These are phyloP conservation scores for Keithomyces neogunnii DNA, from an alignment of 2,329 filamentous ascomycete genomes.

Conservation along the genomic window DNA sequence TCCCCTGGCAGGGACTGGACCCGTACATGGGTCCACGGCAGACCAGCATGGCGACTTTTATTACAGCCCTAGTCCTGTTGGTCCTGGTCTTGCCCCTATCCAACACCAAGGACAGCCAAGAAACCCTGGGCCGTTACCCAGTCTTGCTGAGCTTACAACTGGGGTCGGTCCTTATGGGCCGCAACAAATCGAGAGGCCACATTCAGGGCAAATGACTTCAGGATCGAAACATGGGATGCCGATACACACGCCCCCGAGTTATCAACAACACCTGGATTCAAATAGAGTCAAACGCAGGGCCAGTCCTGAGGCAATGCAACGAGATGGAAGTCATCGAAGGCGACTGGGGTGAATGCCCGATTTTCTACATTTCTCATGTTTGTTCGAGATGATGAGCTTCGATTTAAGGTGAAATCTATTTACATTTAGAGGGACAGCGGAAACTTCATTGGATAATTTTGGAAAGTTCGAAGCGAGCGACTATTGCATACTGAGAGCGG, in stretches of 20 bases:
- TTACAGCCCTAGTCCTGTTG: conserved; percentile 30
- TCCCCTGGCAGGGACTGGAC: conserved; percentile 13
- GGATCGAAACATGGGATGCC: conserved; percentile 26
- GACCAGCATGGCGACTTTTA: conserved; percentile 20
- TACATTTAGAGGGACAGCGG: not conserved
- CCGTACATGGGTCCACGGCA: conserved; percentile 17
- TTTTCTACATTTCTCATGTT: not conserved
- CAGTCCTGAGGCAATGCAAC: conserved; percentile 36
- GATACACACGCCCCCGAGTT: conserved; percentile 23
- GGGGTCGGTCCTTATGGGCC: conserved; percentile 53
- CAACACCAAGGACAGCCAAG: conserved; percentile 32
- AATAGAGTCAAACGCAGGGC: conserved; percentile 42
- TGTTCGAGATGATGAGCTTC: not conserved
- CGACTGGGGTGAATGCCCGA: conserved; percentile 15
- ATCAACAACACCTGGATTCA: conserved; percentile 29
- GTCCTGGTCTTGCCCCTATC: conserved; percentile 43
- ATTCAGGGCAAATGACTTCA: conserved; percentile 17
- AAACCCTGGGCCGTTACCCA: conserved; percentile 43
- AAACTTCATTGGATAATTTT: not conserved
- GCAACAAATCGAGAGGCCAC: conserved; percentile 28
- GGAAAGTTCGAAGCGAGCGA: conserved; percentile 5
- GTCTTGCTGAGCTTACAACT: conserved; percentile 55
- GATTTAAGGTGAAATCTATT: not conserved
- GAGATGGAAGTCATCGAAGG: conserved; percentile 37
- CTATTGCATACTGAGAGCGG: conserved; percentile 5